These are phyloP conservation scores for Phylloporus scabripes DNA, from an alignment of 768 basidiomycete species.

Conservation along the genomic window DNA sequence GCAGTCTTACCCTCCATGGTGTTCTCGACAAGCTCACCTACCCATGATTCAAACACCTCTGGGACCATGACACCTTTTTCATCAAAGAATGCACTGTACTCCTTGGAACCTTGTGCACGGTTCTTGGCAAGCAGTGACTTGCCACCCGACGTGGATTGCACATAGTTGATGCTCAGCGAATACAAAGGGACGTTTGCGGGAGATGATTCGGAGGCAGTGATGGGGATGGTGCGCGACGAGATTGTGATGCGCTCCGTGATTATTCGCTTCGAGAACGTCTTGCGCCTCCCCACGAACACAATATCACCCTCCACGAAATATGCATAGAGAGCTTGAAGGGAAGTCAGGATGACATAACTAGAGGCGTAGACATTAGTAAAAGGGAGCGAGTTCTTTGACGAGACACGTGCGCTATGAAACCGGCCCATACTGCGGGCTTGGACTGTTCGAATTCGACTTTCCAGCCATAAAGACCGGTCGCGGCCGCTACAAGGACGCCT, in stretches of 20 bases:
- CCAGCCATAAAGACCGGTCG: conserved; percentile 81
- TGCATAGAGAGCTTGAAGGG: conserved; percentile 72
- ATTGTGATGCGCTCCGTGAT: conserved; percentile 86
- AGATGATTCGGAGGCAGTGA: conserved; percentile 10
- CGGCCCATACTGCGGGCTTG: conserved; percentile 74
- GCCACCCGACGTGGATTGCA: conserved; percentile 78
- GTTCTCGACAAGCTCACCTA: conserved; percentile 64
- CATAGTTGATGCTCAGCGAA: conserved; percentile 58
- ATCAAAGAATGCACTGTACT: conserved; percentile 77
- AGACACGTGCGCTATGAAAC: conserved; percentile 65
- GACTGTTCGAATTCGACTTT: conserved; percentile 85
- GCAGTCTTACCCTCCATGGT: conserved; percentile 65
- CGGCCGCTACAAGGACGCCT: conserved; percentile 74
- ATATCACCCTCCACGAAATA: conserved; percentile 80
- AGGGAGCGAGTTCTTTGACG: conserved; percentile 3
- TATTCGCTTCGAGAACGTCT: conserved; percentile 88
- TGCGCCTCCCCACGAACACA: conserved; percentile 85
- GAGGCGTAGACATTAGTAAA: conserved; percentile 10
- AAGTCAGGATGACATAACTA: conserved; percentile 73
- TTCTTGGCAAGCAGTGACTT: conserved; percentile 78
- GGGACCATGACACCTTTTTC: conserved; percentile 74
- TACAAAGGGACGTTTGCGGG: conserved; percentile 59
- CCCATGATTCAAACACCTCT: conserved; percentile 71
- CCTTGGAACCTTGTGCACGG: conserved; percentile 48
- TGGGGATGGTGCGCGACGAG: conserved; percentile 60